Conservation (phyloP, 2,329 filamentous ascomycete species). For the Aspergillus terreus region DNA sequence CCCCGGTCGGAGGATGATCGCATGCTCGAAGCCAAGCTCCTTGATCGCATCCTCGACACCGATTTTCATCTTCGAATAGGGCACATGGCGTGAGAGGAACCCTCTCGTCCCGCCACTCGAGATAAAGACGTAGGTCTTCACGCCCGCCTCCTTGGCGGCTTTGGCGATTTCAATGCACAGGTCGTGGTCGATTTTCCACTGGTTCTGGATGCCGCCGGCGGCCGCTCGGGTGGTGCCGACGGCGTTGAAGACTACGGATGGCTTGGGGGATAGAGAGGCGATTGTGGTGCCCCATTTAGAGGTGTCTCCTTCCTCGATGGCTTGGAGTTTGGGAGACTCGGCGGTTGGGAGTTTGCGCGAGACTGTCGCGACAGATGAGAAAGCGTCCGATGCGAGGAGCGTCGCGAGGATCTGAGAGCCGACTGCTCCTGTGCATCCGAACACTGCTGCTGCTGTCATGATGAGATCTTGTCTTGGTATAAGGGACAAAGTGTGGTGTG, state of each 20-base stretch:
- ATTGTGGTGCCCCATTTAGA: slow-evolving; percentile 30
- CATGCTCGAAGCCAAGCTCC: slow-evolving; percentile 33
- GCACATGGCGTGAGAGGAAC: slow-evolving; percentile 23
- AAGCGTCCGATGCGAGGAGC: slow-evolving; percentile 20
- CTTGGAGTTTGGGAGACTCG: slow-evolving; percentile 26
- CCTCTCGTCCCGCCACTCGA: slow-evolving; percentile 32
- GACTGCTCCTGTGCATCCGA: slow-evolving; percentile 30
- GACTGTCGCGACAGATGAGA: slow-evolving; percentile 24
- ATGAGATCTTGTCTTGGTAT: neutral
- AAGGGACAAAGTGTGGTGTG: too few relatives aligned
- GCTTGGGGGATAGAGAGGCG: slow-evolving; percentile 19
- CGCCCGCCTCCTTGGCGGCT: slow-evolving; percentile 33
- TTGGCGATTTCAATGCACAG: slow-evolving; percentile 31
- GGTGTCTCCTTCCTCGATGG: slow-evolving; percentile 24
- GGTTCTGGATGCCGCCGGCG: slow-evolving; percentile 31
- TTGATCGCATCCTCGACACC: slow-evolving; percentile 35
- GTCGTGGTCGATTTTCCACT: slow-evolving; percentile 39
- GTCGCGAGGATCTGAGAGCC: slow-evolving; percentile 30
- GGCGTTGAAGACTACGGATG: slow-evolving; percentile 28
- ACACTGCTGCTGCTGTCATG: slow-evolving; percentile 29
- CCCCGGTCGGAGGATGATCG: slow-evolving; percentile 33
- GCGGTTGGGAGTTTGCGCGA: slow-evolving; percentile 22
- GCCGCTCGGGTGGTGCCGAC: slow-evolving; percentile 32
- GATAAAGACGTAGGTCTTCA: slow-evolving; percentile 34
- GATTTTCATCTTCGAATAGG: slow-evolving; percentile 37